Base-by-base conservation (phyloP, 345 rosid genomes). In the Punica granatum region DNA sequence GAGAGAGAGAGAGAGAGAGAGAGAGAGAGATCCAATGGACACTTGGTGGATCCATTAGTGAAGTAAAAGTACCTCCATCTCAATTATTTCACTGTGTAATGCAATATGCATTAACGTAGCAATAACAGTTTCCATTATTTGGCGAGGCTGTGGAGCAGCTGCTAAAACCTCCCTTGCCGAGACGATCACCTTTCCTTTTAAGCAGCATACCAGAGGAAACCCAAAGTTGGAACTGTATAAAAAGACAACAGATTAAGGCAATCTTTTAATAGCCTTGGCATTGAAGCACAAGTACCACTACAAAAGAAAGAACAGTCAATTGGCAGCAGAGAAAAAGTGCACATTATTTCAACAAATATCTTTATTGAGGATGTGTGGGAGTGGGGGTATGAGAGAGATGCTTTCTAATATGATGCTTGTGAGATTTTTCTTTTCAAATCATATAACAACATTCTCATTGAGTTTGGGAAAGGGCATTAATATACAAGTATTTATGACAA, bases 51-150 rank as follows among this genome's bases (percentile, higher is more conserved):
- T 33, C 28, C n/a, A 28, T n/a, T n/a, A 39, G 4, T 6, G 2
- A n/a, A 36, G 66, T 63, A 39, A 23, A 63, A 10, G 7, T 62
- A 93, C 98, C 89, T 93, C 85, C 74, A 86, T 67, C 83, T 90
- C 98, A 70, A 87, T 81, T 76, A 81, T 86, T 70, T 87, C 94
- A 74, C 98, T 88, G 68, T 90, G 94, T 70, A 84, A 76, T 41
- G 98, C 97, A 75, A 90, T 83, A 77, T 93, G 96, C 93, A 87
- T 85, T 32, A 93, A 90, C 58, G 97, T 87, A 62, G 86, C 66
- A 72, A 93, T 78, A 68, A 80, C 71, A 67, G 98, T 88, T 75
- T 93, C 98, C 81, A 90, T 69, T 70, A 51, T 72, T 54, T 81
- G 85, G 60, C 72, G 75, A 69, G 97, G 82, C 82, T 86, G 96